These are phyloP conservation scores for Stagonosporopsis cucurbitacearum DNA, from an alignment of 2,329 filamentous ascomycete species.

Conservation along the genomic window DNA sequence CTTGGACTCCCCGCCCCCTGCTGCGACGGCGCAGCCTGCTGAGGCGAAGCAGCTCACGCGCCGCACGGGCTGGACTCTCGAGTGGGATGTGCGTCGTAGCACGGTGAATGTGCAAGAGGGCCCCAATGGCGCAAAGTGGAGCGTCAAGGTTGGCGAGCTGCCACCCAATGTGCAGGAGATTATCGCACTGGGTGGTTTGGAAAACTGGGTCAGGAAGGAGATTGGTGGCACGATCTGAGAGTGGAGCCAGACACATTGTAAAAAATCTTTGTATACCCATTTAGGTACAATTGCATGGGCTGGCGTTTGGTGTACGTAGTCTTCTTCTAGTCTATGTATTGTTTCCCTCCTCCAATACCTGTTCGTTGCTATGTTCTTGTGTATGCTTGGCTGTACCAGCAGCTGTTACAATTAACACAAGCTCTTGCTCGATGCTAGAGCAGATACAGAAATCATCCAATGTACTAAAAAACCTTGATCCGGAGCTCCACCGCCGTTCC, in stretches of 20 bases:
- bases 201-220: constrained; percentile 81
- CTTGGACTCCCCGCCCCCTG: constrained; percentile 57
- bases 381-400: not conserved
- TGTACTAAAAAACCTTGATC: not conserved
- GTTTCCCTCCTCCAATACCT: constrained; percentile 2
- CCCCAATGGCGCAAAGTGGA: constrained; percentile 71
- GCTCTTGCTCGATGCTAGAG: no score
- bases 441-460: not conserved
- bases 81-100: constrained; percentile 79
- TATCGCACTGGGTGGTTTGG: constrained; percentile 69
- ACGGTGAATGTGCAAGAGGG: constrained; percentile 75
- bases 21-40: constrained; percentile 44
- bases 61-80: constrained; percentile 81
- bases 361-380: not conserved
- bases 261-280: constrained; percentile 27
- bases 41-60: constrained; percentile 67
- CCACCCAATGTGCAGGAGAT: constrained; percentile 80
- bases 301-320: constrained; percentile 17
- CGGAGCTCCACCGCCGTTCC: not conserved
- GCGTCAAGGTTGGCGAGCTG: constrained; percentile 80
- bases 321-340: constrained; percentile 7
- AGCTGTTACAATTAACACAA: no score
- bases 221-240: constrained; percentile 55
- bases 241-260: constrained; percentile 8
- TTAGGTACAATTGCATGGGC: constrained; percentile 23